Base-by-base conservation (phyloP, 2,329 filamentous ascomycete species). In the Ophiostoma novo-ulmi region DNA sequence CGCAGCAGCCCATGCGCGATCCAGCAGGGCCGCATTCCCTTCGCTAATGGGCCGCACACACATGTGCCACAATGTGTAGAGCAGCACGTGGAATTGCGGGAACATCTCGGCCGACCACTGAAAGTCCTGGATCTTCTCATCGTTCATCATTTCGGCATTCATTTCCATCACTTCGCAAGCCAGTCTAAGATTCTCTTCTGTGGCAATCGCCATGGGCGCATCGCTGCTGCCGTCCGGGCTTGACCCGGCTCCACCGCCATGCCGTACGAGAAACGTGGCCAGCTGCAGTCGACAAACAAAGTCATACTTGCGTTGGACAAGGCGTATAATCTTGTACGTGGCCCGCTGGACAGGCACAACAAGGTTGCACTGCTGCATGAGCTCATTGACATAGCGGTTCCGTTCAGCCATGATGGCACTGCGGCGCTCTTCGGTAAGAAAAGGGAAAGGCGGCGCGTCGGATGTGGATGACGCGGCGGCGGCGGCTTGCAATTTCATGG, bases 341-440 rank as follows among this genome's bases (percentile, higher is more conserved):
- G 73, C 68, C 0, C 76, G 74, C 69, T 79, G 78, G 17, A 74
- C 48, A 35, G 85, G 85, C 3, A 85, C 79, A 1, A 80, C 80
- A 77, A 83, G 83, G 71, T 87, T 84, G 72, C 81, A 83, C 69
- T 84, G 77, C 70, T 78, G 78, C 10, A 86, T 74, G 69, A 85
- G 79, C 36, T 82, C 80, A 69, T 85, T 81, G 2, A 86, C 78
- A 11, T 81, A 76, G 70, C 83, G 80, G 2, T 84, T 78, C 63
- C 69, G 69, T 20, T 68, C 55, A 14, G 22, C 61, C 44, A 72
- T 65, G 17, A 74, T 64, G 63, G 69, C 72, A 26, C 38, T 35
- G 8, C 73, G 70, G 10, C 67, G 72, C 14, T 71, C 71, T 48
- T 73, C 72, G 7, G 70, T 73, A 5, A 70, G 44, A 1, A 72